Conservation (phyloP, 257 asterid genomes). For the Jaltomata sinuosa region DNA sequence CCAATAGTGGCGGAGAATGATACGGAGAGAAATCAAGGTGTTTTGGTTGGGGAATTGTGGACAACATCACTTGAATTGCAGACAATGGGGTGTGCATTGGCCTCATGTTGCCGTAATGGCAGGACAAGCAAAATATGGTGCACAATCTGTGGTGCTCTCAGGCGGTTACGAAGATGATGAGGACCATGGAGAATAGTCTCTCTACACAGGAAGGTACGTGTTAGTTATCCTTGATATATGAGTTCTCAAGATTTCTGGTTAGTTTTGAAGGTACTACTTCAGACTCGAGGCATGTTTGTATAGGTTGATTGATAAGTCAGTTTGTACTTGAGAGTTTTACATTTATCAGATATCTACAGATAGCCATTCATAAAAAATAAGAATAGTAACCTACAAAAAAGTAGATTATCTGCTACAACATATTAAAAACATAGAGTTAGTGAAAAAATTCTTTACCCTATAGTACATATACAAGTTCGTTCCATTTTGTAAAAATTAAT, state of each 20-base stretch:
- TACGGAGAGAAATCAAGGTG: conserved; percentile 62
- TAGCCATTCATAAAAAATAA: not conserved
- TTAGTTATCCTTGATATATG: not conserved
- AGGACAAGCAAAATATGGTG: conserved; percentile 53
- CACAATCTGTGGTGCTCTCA: conserved; percentile 75
- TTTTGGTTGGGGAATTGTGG: conserved; percentile 77
- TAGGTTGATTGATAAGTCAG: not conserved
- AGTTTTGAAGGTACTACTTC: not conserved
- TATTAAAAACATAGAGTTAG: not conserved
- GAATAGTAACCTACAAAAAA: not conserved
- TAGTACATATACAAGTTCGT: not conserved
- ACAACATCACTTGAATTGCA: conserved; percentile 34
- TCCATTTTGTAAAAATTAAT: not conserved
- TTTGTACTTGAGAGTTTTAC: not conserved
- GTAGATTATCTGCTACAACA: not conserved
- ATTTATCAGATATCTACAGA: not conserved
- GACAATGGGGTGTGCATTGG: conserved; percentile 87
- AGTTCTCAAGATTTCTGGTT: not conserved
- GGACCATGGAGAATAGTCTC: conserved; percentile 89
- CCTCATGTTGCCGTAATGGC: conserved; percentile 63
- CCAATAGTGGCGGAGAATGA: conserved; percentile 69
- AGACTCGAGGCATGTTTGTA: not conserved
- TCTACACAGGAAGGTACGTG: conserved; percentile 78
- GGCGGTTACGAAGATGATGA: conserved; percentile 93
- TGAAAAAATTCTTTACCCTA: not conserved